Base-by-base conservation (phyloP, 2,329 filamentous ascomycete genomes). In the Aspergillus udagawae region DNA sequence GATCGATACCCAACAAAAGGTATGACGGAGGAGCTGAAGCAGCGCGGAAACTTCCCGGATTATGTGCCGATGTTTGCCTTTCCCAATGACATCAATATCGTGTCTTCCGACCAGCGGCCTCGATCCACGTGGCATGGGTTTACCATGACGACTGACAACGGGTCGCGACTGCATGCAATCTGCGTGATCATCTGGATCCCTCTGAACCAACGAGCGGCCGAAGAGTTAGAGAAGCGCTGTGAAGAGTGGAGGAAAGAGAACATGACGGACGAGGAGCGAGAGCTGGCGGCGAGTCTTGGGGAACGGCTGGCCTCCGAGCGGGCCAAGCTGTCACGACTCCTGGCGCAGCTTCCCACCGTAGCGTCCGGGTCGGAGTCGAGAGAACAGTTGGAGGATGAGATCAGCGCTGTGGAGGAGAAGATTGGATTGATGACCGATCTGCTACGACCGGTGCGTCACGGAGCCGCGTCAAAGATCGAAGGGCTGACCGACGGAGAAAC, bases 1-100 rank as follows among this genome's bases (percentile, higher is more conserved):
- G 94, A 99, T 74, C 85, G 92, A 73, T 97, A 97, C 67, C 94
- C 94, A 7, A 88, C 91, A 17, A 91, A 91, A 71, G 84, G 86
- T 62, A 89, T 91, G 70, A 81, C 86, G 23, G 92, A 96, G 57
- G 92, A 97, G 65, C 75, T 89, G 52, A 85, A 90, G 65, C 83
- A 89, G 67, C 84, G 94, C 68, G 92, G 91, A 54, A 87, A 84
- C 56, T 97, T 99, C 70, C 94, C 94, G 0, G 94, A 99, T 71
- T 99, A 97, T 68, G 91, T 99, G 20, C 94, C 94, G 56, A 97
- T 99, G 94, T 99, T 99, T 75, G 92, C 94, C 54, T 99, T 97
- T 68, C 94, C 94, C 49, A 97, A 97, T 74, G 94, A 99, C 73
- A 94, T 99, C 66, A 92, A 92, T 62, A 94, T 99, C 53, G 91